Evolutionary conservation across 176 grass and related monocot species (phyloP).

Genomic region (Triticum aestivum): DNA sequence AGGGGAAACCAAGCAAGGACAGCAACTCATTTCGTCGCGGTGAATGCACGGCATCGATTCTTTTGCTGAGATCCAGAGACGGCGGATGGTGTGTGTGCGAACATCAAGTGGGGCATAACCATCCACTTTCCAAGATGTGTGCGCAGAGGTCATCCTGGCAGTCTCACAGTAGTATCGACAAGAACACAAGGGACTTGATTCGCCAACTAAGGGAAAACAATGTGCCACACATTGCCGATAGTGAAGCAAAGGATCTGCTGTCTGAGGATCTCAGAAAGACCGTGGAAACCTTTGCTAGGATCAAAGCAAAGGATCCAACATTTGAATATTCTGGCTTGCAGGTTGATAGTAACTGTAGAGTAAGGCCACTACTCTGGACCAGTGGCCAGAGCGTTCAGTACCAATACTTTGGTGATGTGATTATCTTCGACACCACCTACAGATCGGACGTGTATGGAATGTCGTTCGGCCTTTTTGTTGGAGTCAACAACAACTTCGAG

Average conservation of each 20-base stretch:
- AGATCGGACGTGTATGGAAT: not conserved
- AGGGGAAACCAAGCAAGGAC: constrained; percentile 6
- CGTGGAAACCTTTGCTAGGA: not conserved
- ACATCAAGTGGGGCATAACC: constrained; percentile 1
- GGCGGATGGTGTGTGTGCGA: not conserved
- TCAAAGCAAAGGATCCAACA: not conserved
- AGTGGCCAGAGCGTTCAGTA: not conserved
- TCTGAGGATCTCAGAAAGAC: not conserved
- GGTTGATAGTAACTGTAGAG: not conserved
- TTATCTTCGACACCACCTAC: constrained; percentile 9
- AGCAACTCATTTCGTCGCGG: not conserved
- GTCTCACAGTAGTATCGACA: not conserved
- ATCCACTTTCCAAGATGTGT: not conserved
- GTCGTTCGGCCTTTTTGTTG: not conserved
- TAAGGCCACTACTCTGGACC: not conserved
- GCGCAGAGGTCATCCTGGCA: not conserved
- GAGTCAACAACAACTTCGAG: constrained; percentile 1
- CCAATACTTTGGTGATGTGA: not conserved
- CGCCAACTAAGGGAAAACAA: constrained; percentile 11
- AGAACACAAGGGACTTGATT: not conserved
- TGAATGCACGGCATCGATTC: not conserved
- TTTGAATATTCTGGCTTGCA: not conserved
- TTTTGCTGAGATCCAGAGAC: not conserved
- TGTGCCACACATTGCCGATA: not conserved
- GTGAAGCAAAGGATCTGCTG: not conserved